A percentile compares a stretch with the other conserved stretches of the same genome.
Conservation (phyloP, 768 basidiomycete genomes). For the Phaeotremella skinneri region DNA sequence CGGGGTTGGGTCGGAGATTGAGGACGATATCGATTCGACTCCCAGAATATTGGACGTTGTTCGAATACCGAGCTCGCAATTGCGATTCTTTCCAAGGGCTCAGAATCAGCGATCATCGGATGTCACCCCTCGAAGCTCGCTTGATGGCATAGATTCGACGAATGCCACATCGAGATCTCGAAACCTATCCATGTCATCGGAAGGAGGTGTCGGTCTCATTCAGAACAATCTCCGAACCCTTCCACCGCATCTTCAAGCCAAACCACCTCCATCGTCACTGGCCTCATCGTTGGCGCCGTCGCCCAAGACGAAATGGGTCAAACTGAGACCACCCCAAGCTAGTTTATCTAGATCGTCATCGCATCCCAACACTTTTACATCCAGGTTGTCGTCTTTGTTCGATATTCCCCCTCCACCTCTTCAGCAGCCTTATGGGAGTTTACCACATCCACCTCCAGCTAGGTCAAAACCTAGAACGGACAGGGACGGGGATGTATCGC, state of each 20-base stretch:
- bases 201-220: constrained; percentile 16
- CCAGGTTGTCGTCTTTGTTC: constrained; percentile 31
- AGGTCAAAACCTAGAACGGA: neutral
- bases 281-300: constrained; percentile 6
- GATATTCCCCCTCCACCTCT: constrained; percentile 34
- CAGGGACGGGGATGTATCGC: neutral
- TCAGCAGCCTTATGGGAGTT: constrained; percentile 4
- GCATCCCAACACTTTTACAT: constrained; percentile 13
- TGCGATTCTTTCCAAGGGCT: constrained; percentile 40
- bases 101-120: constrained; percentile 16
- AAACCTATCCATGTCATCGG: neutral
- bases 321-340: constrained; percentile 20
- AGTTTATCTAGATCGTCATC: neutral
- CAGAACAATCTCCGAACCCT: constrained; percentile 21
- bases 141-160: neutral
- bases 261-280: constrained; percentile 5
- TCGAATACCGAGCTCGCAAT: constrained; percentile 36
- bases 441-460: neutral
- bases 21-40: constrained; percentile 4
- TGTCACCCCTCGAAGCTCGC: constrained; percentile 5
- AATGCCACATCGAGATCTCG: neutral
- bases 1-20: neutral
- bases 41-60: constrained; percentile 36
- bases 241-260: constrained; percentile 15
- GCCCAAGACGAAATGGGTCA: constrained; percentile 27